Evolutionary conservation across 225 moss, liverwort and hornwort species (phyloP).

Genomic region (Ulota crispa): DNA sequence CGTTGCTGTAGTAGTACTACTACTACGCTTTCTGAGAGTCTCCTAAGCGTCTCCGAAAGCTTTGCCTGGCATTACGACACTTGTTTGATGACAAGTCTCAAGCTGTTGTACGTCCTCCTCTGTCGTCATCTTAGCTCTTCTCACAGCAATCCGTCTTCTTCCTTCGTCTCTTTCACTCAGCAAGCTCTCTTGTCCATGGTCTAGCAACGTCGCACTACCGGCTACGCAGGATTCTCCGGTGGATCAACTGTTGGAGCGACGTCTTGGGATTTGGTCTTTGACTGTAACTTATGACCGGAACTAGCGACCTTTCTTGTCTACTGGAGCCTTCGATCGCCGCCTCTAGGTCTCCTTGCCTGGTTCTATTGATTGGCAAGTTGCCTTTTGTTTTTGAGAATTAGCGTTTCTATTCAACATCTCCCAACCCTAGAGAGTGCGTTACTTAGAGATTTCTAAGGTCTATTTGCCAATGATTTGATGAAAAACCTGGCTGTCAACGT

Average conservation of each 20-base stretch:
- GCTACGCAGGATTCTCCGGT: not conserved
- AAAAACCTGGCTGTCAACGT: not conserved
- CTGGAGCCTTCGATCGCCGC: not conserved
- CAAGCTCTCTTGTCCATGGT: not conserved
- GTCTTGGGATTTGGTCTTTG: conserved; percentile 9
- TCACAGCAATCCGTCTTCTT: not conserved
- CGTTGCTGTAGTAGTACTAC: conserved; percentile 1
- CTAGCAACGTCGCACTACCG: not conserved
- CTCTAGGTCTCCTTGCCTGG: not conserved
- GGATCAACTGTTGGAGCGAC: not conserved
- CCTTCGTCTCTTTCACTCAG: not conserved
- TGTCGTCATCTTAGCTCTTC: not conserved
- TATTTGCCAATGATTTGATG: not conserved
- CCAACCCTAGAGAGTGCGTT: not conserved
- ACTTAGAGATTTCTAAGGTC: not conserved
- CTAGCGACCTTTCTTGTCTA: not conserved
- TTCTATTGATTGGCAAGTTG: not conserved
- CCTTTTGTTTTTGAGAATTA: not conserved
- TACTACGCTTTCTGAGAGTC: not conserved
- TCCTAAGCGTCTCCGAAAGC: too few species aligned
- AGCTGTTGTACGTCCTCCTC: not conserved
- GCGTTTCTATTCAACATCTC: not conserved
- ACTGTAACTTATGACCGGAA: not conserved
- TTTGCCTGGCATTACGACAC: not conserved
- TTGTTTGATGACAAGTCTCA: not conserved